Percentiles rank a stretch among this genome's conserved stretches.
Conservation (phyloP, 2,329 filamentous ascomycete species). For the Trichoderma sp. region DNA sequence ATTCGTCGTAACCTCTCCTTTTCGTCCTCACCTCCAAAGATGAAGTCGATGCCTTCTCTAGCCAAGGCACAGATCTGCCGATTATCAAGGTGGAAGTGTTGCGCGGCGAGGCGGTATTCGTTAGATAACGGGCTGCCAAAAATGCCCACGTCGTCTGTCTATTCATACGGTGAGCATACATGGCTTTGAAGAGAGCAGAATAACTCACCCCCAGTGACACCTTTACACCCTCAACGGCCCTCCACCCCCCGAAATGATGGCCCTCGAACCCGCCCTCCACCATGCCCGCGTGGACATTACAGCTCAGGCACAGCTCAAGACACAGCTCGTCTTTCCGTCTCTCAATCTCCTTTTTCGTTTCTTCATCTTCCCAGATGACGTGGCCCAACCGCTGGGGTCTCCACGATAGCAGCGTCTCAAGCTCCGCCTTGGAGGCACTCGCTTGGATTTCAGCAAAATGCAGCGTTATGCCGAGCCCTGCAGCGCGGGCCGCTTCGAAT, state of each 20-base stretch:
- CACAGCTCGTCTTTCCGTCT: slow-evolving; percentile 55
- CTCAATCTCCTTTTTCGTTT: slow-evolving; percentile 59
- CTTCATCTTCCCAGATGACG: slow-evolving; percentile 72
- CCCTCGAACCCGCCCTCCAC: slow-evolving; percentile 65
- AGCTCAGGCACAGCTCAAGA: slow-evolving; percentile 77
- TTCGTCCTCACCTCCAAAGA: slow-evolving; percentile 68
- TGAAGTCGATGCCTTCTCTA: slow-evolving; percentile 63
- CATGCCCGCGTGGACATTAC: slow-evolving; percentile 79
- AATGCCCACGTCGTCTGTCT: slow-evolving; percentile 85
- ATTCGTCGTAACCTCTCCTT: slow-evolving; percentile 58
- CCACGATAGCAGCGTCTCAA: slow-evolving; percentile 67
- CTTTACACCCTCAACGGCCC: slow-evolving; percentile 57
- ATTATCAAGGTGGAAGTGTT: slow-evolving; percentile 65
- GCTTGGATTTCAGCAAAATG: slow-evolving; percentile 75
- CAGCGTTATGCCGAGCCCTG: slow-evolving; percentile 67
- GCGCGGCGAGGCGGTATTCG: slow-evolving; percentile 73
- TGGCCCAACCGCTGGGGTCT: slow-evolving; percentile 73
- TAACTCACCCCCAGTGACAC: slow-evolving; percentile 70
- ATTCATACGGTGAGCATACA: background rate
- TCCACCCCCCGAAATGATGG: slow-evolving; percentile 81
- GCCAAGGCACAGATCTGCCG: slow-evolving; percentile 57
- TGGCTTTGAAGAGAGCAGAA: background rate
- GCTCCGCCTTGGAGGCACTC: slow-evolving; percentile 62
- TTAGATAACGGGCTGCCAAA: slow-evolving; percentile 77
- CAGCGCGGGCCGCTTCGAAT: slow-evolving; percentile 59